These are phyloP conservation scores for Xanthoconium separans DNA, from an alignment of 1,284 basidiomycete species.

Conservation along the genomic window DNA sequence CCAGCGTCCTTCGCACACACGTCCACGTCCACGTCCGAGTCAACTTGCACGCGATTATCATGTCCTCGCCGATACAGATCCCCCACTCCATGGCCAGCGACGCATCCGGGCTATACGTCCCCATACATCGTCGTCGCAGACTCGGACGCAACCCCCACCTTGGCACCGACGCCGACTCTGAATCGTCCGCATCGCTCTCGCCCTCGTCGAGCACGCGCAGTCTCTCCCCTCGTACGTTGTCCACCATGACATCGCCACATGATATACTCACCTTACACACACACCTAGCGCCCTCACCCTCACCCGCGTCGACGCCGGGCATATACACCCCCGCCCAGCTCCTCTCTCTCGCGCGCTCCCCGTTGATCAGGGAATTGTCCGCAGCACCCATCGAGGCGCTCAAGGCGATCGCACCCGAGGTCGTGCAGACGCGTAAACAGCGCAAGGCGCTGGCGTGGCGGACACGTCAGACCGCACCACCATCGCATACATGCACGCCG, in stretches of 20 bases:
- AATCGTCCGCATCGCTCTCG: constrained; percentile 4
- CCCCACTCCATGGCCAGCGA: neutral
- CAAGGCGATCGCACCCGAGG: constrained; percentile 23
- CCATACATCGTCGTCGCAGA: constrained; percentile 17
- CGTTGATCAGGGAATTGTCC: constrained; percentile 18
- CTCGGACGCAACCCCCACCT: neutral
- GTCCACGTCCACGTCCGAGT: constrained; percentile 1
- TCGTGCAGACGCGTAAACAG: constrained; percentile 24
- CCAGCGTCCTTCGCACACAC: neutral
- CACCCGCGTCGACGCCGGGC: neutral
- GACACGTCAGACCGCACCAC: constrained; percentile 2
- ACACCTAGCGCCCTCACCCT: neutral
- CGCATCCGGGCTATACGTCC: constrained; percentile 20
- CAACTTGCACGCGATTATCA: neutral
- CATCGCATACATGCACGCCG: constrained; percentile 6
- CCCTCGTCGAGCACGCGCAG: constrained; percentile 7
- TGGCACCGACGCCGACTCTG: constrained; percentile 8
- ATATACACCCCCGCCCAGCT: constrained; percentile 30
- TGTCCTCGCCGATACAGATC: constrained; percentile 20
- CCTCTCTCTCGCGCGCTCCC: constrained; percentile 22
- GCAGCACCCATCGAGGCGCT: constrained; percentile 5
- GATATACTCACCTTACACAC: neutral
- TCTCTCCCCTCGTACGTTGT: constrained; percentile 15
- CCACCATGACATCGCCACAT: no score
- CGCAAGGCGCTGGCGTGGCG: constrained; percentile 29